Percentiles rank a stretch among this genome's conserved stretches.
Evolutionary conservation across 192 early-diverging fungal genomes (phyloP).

Genomic region (Coemansia sp.): DNA sequence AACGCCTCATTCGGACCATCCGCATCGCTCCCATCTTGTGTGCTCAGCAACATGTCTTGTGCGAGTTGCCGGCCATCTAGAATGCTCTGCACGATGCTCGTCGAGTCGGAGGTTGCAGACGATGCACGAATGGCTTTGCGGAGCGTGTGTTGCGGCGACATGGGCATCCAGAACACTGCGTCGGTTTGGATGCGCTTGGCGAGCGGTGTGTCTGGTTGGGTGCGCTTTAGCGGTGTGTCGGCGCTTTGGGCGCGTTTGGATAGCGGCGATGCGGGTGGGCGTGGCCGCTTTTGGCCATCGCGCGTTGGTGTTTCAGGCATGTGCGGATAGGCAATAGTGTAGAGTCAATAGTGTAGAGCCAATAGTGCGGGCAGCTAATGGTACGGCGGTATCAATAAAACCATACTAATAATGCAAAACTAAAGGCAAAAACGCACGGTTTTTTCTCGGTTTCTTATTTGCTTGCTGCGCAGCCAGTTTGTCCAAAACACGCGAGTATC

Average conservation of each 20-base stretch:
- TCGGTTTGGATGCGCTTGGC: slow-evolving; percentile 3
- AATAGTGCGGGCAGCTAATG: too few species aligned
- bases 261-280: slow-evolving; percentile 11
- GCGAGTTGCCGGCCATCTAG: slow-evolving; percentile 25
- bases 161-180: slow-evolving; percentile 42
- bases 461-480: too few species aligned
- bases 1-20: background rate
- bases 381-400: too few species aligned
- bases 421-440: too few species aligned
- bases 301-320: slow-evolving; percentile 3
- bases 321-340: background rate
- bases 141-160: slow-evolving; percentile 48
- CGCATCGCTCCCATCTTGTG: background rate
- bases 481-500: too few species aligned
- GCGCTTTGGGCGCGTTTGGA: slow-evolving; percentile 28
- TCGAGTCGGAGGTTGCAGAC: background rate
- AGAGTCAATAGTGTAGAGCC: background rate
- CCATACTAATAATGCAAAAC: too few species aligned
- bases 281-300: slow-evolving; percentile 20
- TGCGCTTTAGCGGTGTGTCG: slow-evolving; percentile 4
- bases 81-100: slow-evolving; percentile 44
- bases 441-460: too few species aligned
- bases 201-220: slow-evolving; percentile 27
- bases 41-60: background rate
- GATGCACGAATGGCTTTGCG: slow-evolving; percentile 24